Evolutionary conservation across 202 grass and related monocot genomes (phyloP), one percentile per base, ranked within the genome.

Genomic region (Carex sylvatica): DNA sequence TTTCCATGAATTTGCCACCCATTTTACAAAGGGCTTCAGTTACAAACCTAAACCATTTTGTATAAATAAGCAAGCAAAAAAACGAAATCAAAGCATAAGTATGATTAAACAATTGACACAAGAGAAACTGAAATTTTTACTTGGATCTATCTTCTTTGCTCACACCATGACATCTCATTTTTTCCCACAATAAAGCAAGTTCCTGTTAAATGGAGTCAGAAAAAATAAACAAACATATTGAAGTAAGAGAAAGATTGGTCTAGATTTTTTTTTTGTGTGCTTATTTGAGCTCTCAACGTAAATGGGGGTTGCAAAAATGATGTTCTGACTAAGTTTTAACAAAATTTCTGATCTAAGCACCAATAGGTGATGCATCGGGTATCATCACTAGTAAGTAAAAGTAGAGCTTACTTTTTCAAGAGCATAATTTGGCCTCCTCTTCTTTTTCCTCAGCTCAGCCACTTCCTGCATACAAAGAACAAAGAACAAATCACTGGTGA

Each of bases 361-460:
- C 33, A 49, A 65, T 49, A 63, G 58, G 6, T 62, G 44, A 79
- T 55, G 11, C 22, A 42, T 58, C 73, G 11, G 52, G 30, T 77
- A 58, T 16, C 73, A 77, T n/a, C 16, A 9, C 5, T 38, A 20
- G 11, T 31, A 65, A 46, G 55, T 35, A 47, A 28, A 42, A 35
- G 38, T n/a, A 26, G 65, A 63, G 0, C 5, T 74, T 89, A 94
- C 94, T 88, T 91, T 97, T 84, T 94, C 92, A 35, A 94, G 87
- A 84, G 46, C 83, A 81, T 97, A 97, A 84, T 97, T 89, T 59
- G 19, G 81, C 47, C 87, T 97, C 86, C 92, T 87, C 87, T 85
- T 94, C 88, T 88, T 94, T 83, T 97, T 97, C 91, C 94, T 92
- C 3, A 90, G 77, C 83, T 97, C 94, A 20, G 83, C 36, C 73